A percentile compares a stretch with the other conserved stretches of the same genome.
These are phyloP conservation scores for Leptographium wingfieldii DNA, from an alignment of 2,329 filamentous ascomycete species.

Conservation along the genomic window DNA sequence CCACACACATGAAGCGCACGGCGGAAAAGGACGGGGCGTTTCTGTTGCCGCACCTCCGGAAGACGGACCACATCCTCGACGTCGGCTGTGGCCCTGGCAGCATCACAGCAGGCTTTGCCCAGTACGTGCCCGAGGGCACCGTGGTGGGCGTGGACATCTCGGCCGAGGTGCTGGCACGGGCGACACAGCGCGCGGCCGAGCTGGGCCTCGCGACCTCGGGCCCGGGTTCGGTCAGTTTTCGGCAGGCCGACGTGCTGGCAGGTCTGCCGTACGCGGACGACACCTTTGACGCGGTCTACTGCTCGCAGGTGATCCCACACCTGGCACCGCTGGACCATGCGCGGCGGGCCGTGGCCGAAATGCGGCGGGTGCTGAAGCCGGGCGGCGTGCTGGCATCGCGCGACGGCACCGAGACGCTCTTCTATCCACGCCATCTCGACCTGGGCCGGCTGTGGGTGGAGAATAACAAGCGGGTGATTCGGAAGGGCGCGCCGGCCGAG, in stretches of 20 bases:
- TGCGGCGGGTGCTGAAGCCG: conserved; percentile 28
- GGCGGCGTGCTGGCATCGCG: conserved; percentile 27
- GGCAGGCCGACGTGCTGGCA: conserved; percentile 20
- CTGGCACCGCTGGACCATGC: conserved; percentile 20
- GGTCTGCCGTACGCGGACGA: conserved; percentile 26
- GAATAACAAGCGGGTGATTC: conserved; percentile 13
- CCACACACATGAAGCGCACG: conserved; percentile 27
- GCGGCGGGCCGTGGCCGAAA: conserved; percentile 23
- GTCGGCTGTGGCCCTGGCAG: conserved; percentile 36
- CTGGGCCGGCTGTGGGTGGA: conserved; percentile 17
- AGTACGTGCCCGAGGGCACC: conserved; percentile 25
- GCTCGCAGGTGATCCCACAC: conserved; percentile 30
- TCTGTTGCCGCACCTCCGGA: conserved; percentile 27
- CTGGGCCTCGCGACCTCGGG: conserved; percentile 3
- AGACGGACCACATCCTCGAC: conserved; percentile 28
- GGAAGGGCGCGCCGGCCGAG: conserved; percentile 6
- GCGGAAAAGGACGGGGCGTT: conserved; percentile 30
- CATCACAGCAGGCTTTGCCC: conserved; percentile 30
- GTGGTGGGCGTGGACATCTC: conserved; percentile 28
- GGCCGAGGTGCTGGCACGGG: conserved; percentile 16
- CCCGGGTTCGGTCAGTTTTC: conserved; percentile 17
- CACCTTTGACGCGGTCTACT: conserved; percentile 29
- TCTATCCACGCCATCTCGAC: conserved; percentile 17
- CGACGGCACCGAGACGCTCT: conserved; percentile 18
- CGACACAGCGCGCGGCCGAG: conserved; percentile 1